These are phyloP conservation scores for Pyrrhoderma noxium DNA, from an alignment of 1,284 basidiomycete genomes.

Conservation along the genomic window DNA sequence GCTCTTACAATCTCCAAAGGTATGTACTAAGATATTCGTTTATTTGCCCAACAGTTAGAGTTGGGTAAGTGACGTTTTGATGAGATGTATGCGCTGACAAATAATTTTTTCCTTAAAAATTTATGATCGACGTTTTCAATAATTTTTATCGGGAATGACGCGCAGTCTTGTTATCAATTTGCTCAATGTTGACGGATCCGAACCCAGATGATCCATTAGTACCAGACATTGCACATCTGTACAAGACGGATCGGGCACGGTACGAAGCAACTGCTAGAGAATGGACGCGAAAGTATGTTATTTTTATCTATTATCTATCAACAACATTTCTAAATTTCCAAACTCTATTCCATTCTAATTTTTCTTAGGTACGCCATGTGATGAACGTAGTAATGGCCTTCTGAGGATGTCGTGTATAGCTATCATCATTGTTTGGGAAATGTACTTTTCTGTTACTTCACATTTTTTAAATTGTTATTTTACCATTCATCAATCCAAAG, in stretches of 20 bases:
- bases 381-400: constrained; percentile 15
- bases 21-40: constrained; percentile 30
- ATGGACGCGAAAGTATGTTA: constrained; percentile 92
- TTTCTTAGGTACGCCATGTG: constrained; percentile 52
- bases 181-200: constrained; percentile 95
- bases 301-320: constrained; percentile 21
- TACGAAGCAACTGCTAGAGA: constrained; percentile 95
- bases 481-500: not conserved
- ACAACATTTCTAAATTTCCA: constrained; percentile 20
- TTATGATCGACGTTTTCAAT: not conserved
- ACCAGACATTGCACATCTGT: constrained; percentile 79
- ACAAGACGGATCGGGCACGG: constrained; percentile 91
- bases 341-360: not conserved
- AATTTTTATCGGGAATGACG: not conserved
- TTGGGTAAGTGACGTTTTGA: not conserved
- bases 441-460: constrained; percentile 8
- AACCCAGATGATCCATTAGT: constrained; percentile 93
- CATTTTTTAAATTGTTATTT: too few relatives aligned
- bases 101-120: not conserved
- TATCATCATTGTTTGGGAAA: constrained; percentile 3
- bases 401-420: constrained; percentile 8
- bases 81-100: constrained; percentile 5
- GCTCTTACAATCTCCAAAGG: constrained; percentile 99
- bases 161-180: constrained; percentile 86
- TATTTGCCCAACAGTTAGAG: not conserved